These are phyloP conservation scores for Herpetomonas tarakana DNA, from an alignment of 208 protist genomes.

Conservation along the genomic window DNA sequence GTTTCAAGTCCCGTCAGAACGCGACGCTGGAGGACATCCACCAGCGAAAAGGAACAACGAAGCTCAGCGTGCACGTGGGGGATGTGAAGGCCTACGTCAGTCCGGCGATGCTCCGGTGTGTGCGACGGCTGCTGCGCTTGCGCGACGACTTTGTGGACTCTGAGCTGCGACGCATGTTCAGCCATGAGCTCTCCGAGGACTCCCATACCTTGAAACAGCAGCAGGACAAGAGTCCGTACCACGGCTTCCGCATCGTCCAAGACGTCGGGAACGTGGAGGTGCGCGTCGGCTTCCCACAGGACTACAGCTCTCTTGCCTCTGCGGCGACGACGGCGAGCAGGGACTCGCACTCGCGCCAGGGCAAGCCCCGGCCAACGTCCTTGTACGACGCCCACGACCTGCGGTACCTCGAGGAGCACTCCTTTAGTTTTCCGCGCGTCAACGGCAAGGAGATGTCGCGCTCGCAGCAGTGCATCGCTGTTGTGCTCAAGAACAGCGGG, in stretches of 20 bases:
- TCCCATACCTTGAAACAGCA: slow-evolving; percentile 1
- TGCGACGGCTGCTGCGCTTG: slow-evolving; percentile 18
- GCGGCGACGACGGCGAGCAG: no score
- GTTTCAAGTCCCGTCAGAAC: slow-evolving; percentile 12
- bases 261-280: not conserved
- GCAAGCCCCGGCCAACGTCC: no score
- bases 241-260: slow-evolving; percentile 21
- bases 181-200: not conserved
- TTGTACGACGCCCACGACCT: slow-evolving; percentile 7
- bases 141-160: slow-evolving; percentile 12
- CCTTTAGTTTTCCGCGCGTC: slow-evolving; percentile 62
- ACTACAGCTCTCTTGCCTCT: no score
- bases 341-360: no score
- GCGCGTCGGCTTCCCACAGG: not conserved
- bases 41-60: slow-evolving; percentile 14
- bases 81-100: slow-evolving; percentile 27
- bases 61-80: slow-evolving; percentile 20
- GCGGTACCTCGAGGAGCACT: slow-evolving; percentile 22
- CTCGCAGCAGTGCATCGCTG: slow-evolving; percentile 44
- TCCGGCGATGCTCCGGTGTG: slow-evolving; percentile 17
- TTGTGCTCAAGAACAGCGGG: slow-evolving; percentile 18
- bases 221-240: not conserved
- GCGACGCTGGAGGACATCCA: slow-evolving; percentile 27
- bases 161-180: slow-evolving; percentile 1
- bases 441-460: slow-evolving; percentile 52